Conservation (phyloP, 495 filamentous ascomycete species). For the Cudoniella acicularis region DNA sequence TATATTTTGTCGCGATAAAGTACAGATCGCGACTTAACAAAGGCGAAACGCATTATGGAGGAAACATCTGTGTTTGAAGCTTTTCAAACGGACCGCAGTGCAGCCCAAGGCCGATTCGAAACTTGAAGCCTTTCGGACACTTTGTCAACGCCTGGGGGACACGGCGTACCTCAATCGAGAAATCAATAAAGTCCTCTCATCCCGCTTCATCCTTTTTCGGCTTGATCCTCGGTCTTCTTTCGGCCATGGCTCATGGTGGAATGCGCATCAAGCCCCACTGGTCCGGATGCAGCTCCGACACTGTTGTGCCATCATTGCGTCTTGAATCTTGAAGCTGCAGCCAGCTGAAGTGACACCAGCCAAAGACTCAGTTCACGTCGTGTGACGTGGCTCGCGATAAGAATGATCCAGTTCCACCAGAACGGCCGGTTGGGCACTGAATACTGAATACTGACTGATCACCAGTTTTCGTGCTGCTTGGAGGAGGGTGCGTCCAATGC, state of each 20-base stretch:
- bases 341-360: neutral
- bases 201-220: no score
- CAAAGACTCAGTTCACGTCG: neutral
- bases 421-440: neutral
- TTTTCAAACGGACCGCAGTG: neutral
- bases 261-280: no score
- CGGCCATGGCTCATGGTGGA: no score
- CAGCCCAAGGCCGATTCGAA: neutral
- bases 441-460: neutral
- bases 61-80: neutral
- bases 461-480: neutral
- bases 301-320: no score
- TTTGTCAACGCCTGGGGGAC: neutral
- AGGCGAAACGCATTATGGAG: neutral
- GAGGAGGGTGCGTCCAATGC: no score
- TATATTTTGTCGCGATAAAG: neutral
- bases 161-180: no score
- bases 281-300: neutral
- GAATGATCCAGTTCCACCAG: neutral
- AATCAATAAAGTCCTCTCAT: no score
- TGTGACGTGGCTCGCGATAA: neutral
- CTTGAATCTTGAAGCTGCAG: neutral
- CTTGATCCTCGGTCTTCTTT: no score
- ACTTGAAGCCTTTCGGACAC: neutral
- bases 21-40: neutral